A percentile compares a stretch with the other conserved stretches of the same genome.
These are phyloP conservation scores for Claviceps capensis DNA, from an alignment of 2,329 filamentous ascomycete genomes.

Conservation along the genomic window DNA sequence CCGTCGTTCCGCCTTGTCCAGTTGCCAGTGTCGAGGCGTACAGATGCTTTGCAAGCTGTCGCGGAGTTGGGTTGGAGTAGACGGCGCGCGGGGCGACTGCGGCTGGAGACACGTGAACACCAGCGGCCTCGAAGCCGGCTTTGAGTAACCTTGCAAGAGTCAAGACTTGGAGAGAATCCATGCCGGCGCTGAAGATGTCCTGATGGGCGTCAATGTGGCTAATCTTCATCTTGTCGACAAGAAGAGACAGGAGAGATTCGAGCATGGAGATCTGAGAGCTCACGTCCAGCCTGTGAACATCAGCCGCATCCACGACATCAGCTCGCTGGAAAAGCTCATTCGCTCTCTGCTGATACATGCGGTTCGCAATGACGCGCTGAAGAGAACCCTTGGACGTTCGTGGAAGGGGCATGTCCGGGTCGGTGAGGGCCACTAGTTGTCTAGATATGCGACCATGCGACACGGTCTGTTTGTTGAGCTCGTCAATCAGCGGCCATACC, in stretches of 20 bases:
- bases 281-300: conserved; percentile 8
- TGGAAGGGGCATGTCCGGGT: conserved; percentile 27
- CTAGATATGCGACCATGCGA: conserved; percentile 31
- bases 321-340: conserved; percentile 24
- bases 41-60: conserved; percentile 11
- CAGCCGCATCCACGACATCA: neutral
- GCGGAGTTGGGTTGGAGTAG: conserved; percentile 17
- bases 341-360: conserved; percentile 29
- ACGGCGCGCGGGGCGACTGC: conserved; percentile 13
- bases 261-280: conserved; percentile 11
- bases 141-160: conserved; percentile 9
- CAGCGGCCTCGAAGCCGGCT: conserved; percentile 9
- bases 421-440: conserved; percentile 24
- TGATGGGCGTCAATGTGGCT: conserved; percentile 11
- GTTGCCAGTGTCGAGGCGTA: neutral
- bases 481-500: conserved; percentile 29
- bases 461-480: conserved; percentile 28
- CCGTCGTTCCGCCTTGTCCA: conserved; percentile 5
- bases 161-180: conserved; percentile 27
- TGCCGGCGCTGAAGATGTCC: conserved; percentile 24
- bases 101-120: conserved; percentile 6
- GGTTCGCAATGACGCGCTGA: conserved; percentile 24
- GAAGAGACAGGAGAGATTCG: conserved; percentile 12
- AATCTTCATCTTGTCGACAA: conserved; percentile 7
- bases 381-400: conserved; percentile 32